phyloP scores from a whole-genome alignment of 2,329 filamentous ascomycete genomes.

The Diaporthe velutina region DNA sequence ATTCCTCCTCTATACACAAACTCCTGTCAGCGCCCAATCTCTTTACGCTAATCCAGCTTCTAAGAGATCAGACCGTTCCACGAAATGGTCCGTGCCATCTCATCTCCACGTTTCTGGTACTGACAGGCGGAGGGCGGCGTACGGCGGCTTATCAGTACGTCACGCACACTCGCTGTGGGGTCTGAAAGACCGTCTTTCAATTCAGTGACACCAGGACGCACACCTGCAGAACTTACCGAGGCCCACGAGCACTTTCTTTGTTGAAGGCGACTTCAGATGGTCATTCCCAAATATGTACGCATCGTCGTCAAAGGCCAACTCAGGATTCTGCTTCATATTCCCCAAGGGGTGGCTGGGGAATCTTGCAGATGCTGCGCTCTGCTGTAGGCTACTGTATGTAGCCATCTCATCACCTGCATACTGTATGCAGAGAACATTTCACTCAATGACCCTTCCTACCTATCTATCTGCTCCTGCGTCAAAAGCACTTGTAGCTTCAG shows the following conservation, averaged over 20 bases:
- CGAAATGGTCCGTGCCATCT: constrained; percentile 1
- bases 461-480: neutral
- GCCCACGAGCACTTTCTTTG: constrained; percentile 10
- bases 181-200: neutral
- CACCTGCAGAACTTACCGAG: constrained; percentile 6
- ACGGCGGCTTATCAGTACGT: constrained; percentile 33
- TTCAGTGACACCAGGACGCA: neutral
- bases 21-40: too few species aligned
- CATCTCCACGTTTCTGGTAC: neutral
- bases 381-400: neutral
- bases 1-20: neutral
- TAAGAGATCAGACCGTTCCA: neutral
- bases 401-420: neutral
- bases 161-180: constrained; percentile 3
- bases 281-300: neutral
- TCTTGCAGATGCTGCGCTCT: neutral
- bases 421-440: neutral
- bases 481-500: neutral
- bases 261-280: neutral
- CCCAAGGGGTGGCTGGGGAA: neutral
- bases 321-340: neutral
- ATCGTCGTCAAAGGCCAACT: neutral
- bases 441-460: too few species aligned
- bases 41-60: neutral
- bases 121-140: neutral